Evolutionary conservation across 148 eudicot genomes (phyloP).

Genomic region (Silene conica): DNA sequence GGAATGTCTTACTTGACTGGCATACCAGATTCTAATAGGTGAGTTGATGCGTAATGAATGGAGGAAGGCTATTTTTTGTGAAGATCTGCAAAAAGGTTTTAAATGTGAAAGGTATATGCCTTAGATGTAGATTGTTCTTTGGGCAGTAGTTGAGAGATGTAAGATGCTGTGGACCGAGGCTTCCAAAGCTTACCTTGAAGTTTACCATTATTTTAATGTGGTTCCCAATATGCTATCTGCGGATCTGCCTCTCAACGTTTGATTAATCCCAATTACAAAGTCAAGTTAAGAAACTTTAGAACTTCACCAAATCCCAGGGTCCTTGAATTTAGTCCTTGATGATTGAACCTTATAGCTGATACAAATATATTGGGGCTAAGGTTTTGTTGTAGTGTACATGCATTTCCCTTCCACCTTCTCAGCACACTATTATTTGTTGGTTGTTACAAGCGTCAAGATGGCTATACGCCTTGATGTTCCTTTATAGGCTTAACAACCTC

Average conservation of each 20-base stretch:
- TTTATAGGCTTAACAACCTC: no score
- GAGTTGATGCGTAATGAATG: background rate
- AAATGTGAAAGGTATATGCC: background rate
- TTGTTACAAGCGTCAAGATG: no score
- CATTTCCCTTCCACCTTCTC: no score
- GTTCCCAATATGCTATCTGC: background rate
- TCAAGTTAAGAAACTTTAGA: background rate
- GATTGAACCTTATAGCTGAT: background rate
- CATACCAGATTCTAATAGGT: no score
- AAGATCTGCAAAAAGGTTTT: background rate
- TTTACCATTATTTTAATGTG: background rate
- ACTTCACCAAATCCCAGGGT: background rate
- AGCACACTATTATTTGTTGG: no score
- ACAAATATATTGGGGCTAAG: background rate
- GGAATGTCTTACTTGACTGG: no score
- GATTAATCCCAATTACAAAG: background rate
- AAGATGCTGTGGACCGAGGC: background rate
- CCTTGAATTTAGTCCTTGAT: background rate
- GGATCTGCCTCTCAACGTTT: background rate
- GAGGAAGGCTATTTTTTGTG: background rate
- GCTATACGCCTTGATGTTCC: no score
- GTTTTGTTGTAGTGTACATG: background rate
- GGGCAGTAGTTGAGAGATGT: background rate
- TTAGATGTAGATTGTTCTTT: background rate
- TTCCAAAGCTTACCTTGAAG: background rate